Evolutionary conservation across 2,329 filamentous ascomycete species (phyloP), one percentile per base, ranked within the genome.

Genomic region (Phoma sp.): DNA sequence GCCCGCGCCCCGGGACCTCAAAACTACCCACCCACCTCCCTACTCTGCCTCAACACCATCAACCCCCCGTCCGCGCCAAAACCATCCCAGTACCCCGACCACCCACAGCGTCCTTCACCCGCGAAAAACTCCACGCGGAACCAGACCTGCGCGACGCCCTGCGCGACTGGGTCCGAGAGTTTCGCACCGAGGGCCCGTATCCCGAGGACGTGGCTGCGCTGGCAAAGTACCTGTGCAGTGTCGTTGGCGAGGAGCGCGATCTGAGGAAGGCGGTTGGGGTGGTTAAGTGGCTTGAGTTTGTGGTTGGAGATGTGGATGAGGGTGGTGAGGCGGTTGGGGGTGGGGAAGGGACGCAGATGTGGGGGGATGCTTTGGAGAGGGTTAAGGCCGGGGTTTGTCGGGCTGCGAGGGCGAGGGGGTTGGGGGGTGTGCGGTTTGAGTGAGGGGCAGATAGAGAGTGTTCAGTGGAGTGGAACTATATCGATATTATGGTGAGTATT

Each of bases 191-290:
- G 3, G 92, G 90, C 0, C 95, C 95, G 1, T 92, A 95, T 74
- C 76, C 77, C 0, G 86, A 90, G 53, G 95, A 99, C 74, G 88
- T 94, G 0, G 82, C 82, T 36, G 87, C 93, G 33, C 80, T 98
- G 57, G 85, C 83, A 49, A 84, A 80, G 66, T 98, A 96, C 73
- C 74, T 98, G 27, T 79, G 73, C 5, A 83, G 83, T 24, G 91
- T 98, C 0, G 82, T 96, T 0, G 57, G 77, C 1, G 88, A 94
- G 53, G 95, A 98, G 74, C 81, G 83, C 54, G 88, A 97, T 71
- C 81, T 95, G 76, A 83, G 83, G 5, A 96, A 96, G 75, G 90
- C 85, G 1, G 82, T 85, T 1, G 84, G 84, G 12, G 76, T 95
- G 17, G 83, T 89, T 12, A 85, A 81, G 61, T 96, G 91, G 91